Conservation (phyloP, 306 rosid species). For the Sesbania bispinosa region DNA sequence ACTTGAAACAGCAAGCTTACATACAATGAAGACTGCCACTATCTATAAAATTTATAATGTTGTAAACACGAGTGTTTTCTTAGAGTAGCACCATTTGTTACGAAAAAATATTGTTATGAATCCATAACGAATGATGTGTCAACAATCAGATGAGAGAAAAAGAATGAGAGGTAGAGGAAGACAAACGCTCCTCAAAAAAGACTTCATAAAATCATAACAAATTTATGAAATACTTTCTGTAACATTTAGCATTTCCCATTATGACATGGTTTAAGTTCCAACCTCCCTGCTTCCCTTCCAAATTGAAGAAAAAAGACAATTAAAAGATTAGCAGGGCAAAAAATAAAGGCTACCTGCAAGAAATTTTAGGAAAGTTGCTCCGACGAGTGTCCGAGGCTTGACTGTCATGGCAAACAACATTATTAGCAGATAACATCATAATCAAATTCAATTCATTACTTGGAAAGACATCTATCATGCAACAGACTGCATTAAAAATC, state of each 20-base stretch:
- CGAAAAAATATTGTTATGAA: neutral
- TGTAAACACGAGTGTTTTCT: neutral
- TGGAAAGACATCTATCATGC: conserved; percentile 4
- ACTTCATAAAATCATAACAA: conserved; percentile 2
- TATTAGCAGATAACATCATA: conserved; percentile 26
- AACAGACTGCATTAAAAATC: conserved; percentile 1
- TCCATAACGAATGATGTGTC: neutral
- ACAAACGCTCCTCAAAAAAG: neutral
- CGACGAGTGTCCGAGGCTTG: conserved; percentile 86
- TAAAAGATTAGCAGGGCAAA: neutral
- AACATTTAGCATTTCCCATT: conserved; percentile 3
- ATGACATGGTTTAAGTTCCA: neutral
- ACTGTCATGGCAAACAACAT: conserved; percentile 53
- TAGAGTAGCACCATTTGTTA: neutral
- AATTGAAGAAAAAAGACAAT: neutral
- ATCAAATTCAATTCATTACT: conserved; percentile 21
- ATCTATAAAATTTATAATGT: neutral
- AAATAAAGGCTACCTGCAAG: conserved; percentile 61
- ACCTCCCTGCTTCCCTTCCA: neutral
- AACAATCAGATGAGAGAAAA: neutral
- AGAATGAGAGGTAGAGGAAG: neutral
- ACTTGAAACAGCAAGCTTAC: conserved; percentile 12
- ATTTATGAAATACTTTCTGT: neutral
- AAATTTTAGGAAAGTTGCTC: conserved; percentile 88
- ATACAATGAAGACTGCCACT: conserved; percentile 5